Evolutionary conservation across 345 rosid species (phyloP).

Genomic region (Eucalyptus leucophloia): DNA sequence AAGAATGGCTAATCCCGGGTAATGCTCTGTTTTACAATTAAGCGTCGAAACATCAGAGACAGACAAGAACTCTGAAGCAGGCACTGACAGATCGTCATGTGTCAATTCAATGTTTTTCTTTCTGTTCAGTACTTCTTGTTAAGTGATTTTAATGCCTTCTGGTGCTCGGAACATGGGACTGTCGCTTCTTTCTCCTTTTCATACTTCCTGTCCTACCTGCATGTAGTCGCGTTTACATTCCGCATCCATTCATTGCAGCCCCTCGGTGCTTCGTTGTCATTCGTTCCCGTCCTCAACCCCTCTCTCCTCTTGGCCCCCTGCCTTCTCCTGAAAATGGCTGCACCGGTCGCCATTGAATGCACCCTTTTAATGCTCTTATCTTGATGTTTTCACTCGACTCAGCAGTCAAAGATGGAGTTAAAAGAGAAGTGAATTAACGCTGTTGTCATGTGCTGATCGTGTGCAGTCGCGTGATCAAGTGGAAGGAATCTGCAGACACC

Average conservation of each 20-base stretch:
- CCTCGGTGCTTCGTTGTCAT: not conserved
- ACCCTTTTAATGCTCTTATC: not conserved
- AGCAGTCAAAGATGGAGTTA: not conserved
- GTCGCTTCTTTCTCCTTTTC: not conserved
- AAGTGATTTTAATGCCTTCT: not conserved
- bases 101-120: not conserved
- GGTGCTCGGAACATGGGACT: not conserved
- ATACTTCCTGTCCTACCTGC: not conserved
- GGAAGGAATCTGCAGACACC: slow-evolving; percentile 42
- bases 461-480: slow-evolving; percentile 20
- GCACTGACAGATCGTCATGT: not conserved
- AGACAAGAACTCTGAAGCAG: not conserved
- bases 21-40: not conserved
- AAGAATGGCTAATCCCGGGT: not conserved
- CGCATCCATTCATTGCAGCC: not conserved
- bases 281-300: not conserved
- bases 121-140: not conserved
- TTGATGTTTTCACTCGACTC: not conserved
- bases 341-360: not conserved
- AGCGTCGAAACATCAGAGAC: not conserved
- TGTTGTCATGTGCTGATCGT: not conserved
- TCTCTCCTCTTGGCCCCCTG: not conserved
- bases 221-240: not conserved
- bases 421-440: not conserved
- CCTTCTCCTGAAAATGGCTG: not conserved